phyloP scores from a whole-genome alignment of 306 rosid genomes.

The Senna tora region DNA sequence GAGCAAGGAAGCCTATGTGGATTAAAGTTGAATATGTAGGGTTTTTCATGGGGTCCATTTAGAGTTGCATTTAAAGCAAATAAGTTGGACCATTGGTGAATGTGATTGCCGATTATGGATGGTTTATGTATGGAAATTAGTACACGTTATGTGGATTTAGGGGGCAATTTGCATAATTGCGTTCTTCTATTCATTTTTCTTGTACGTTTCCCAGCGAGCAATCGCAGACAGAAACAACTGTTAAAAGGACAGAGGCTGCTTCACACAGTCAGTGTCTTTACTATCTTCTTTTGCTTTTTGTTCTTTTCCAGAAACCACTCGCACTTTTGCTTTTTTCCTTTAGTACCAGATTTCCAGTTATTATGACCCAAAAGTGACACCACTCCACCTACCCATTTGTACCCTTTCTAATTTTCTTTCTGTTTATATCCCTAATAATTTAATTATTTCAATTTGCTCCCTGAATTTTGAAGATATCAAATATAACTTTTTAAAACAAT shows the following conservation, averaged over 20 bases:
- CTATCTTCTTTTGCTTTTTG: constrained; percentile 36
- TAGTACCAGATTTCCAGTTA: constrained; percentile 8
- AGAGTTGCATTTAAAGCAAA: not conserved
- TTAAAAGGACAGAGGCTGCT: constrained; percentile 32
- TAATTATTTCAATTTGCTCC: too few relatives aligned
- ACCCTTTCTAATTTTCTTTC: too few relatives aligned
- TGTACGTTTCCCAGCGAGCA: not conserved
- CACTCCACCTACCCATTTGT: constrained; percentile 8
- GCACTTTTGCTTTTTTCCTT: constrained; percentile 33
- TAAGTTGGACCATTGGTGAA: constrained; percentile 40
- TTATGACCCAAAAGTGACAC: constrained; percentile 32
- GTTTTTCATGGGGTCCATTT: constrained; percentile 27
- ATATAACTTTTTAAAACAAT: too few relatives aligned
- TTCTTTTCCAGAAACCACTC: constrained; percentile 45
- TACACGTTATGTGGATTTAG: not conserved
- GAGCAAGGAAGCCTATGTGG: too few relatives aligned
- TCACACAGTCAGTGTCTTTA: constrained; percentile 29
- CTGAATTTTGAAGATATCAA: too few relatives aligned
- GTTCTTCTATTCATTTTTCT: not conserved
- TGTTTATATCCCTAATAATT: too few relatives aligned
- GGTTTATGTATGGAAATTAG: not conserved
- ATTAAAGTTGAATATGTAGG: not conserved
- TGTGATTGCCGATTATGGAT: constrained; percentile 11
- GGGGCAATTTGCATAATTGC: not conserved
- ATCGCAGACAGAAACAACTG: constrained; percentile 25